A percentile compares a stretch with the other conserved stretches of the same genome.
These are phyloP conservation scores for Tripidium arundinaceum DNA, from an alignment of 202 grass and related monocot species.

Conservation along the genomic window DNA sequence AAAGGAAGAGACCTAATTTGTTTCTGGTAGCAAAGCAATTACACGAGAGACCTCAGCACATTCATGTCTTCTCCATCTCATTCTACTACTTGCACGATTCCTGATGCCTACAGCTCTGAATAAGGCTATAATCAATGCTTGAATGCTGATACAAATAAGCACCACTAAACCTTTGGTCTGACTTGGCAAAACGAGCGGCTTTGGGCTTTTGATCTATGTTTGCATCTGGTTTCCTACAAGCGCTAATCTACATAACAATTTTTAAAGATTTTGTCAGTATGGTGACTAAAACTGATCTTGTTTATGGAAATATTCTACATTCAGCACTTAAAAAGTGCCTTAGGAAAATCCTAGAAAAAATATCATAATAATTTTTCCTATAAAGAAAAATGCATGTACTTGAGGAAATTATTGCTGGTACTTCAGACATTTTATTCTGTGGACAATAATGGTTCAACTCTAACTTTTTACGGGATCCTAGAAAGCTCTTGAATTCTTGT, in stretches of 20 bases:
- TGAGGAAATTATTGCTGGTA: neutral
- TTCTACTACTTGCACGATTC: neutral
- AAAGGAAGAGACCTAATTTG: neutral
- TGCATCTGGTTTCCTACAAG: neutral
- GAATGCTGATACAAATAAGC: neutral
- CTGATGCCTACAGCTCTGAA: neutral
- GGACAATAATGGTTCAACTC: neutral
- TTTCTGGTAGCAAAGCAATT: neutral
- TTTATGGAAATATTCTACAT: neutral
- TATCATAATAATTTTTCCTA: neutral
- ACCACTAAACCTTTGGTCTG: neutral
- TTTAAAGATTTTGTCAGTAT: neutral
- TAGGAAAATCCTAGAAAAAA: neutral
- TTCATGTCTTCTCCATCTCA: neutral
- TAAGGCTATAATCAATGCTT: neutral
- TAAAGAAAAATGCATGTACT: neutral
- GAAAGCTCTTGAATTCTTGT: neutral
- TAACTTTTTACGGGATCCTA: neutral
- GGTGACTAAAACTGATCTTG: neutral
- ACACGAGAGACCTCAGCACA: neutral
- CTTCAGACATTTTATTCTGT: neutral
- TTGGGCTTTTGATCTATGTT: neutral
- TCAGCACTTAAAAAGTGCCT: neutral
- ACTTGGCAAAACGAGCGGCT: neutral
- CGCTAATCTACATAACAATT: neutral